Evolutionary conservation across 495 filamentous ascomycete genomes (phyloP).

Genomic region (Pyronema domesticum): DNA sequence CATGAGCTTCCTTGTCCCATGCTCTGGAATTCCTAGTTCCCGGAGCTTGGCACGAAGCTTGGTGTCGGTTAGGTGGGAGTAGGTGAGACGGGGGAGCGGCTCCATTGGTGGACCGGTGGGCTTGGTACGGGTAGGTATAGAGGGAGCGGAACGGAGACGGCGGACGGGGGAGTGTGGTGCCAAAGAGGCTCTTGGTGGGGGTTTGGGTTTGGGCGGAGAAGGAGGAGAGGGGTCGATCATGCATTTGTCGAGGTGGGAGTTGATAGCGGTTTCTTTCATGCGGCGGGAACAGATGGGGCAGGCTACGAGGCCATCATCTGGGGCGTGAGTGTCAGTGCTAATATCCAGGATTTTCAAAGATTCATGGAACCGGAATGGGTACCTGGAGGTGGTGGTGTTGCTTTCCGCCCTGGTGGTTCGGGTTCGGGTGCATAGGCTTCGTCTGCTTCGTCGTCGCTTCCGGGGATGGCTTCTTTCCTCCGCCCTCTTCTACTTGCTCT

Average conservation of each 20-base stretch:
- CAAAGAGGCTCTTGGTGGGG: not conserved
- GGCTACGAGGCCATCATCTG: slow-evolving; percentile 55
- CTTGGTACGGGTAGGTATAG: slow-evolving; percentile 2
- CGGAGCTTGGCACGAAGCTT: slow-evolving; percentile 59
- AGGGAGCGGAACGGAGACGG: slow-evolving; percentile 14
- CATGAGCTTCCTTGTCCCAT: slow-evolving; percentile 46
- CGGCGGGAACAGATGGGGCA: slow-evolving; percentile 65
- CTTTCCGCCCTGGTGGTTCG: slow-evolving; percentile 4
- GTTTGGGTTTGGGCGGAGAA: not conserved
- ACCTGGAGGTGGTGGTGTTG: no score
- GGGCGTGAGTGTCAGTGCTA: slow-evolving; percentile 5
- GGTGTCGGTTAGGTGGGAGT: slow-evolving; percentile 59
- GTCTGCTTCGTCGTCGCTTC: not conserved
- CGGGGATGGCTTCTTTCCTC: not conserved
- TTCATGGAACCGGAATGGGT: no score
- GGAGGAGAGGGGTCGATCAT: slow-evolving; percentile 1
- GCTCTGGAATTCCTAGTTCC: slow-evolving; percentile 63
- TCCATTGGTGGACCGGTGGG: slow-evolving; percentile 20
- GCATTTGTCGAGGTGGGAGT: slow-evolving; percentile 57
- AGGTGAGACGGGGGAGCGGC: slow-evolving; percentile 60
- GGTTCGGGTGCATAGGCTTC: slow-evolving; percentile 1
- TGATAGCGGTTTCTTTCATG: slow-evolving; percentile 62
- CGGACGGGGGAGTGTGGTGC: slow-evolving; percentile 7
- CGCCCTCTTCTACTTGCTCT: not conserved
- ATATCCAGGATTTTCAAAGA: not conserved